phyloP scores from a whole-genome alignment of 257 asterid genomes.

The Buddleja alternifolia region DNA sequence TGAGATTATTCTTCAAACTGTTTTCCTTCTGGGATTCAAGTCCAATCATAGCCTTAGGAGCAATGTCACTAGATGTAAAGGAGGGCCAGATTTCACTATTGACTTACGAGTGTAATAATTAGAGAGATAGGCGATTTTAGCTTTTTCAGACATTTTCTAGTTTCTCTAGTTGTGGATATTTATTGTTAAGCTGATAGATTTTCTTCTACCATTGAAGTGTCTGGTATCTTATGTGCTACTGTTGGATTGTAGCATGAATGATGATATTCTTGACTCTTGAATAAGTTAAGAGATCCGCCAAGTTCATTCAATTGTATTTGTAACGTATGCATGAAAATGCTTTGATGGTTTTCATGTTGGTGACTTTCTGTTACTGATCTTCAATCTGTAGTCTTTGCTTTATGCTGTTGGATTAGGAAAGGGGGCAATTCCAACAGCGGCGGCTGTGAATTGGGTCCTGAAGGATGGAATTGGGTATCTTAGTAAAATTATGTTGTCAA shows the following conservation, averaged over 20 bases:
- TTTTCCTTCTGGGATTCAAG: too few relatives aligned
- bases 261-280: not conserved
- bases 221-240: not conserved
- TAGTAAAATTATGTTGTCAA: constrained; percentile 87
- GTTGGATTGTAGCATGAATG: not conserved
- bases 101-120: not conserved
- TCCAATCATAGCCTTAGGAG: not conserved
- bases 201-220: not conserved
- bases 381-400: constrained; percentile 73
- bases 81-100: not conserved
- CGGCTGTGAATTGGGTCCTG: constrained; percentile 96
- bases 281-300: not conserved
- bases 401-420: constrained; percentile 97
- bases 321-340: constrained; percentile 9
- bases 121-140: not conserved
- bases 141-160: not conserved
- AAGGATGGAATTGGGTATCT: constrained; percentile 98
- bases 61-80: not conserved
- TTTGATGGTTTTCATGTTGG: constrained; percentile 6
- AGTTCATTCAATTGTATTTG: not conserved
- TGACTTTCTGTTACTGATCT: constrained; percentile 15
- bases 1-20: too few relatives aligned
- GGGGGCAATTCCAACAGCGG: constrained; percentile 99
- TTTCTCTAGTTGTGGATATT: constrained; percentile 1
- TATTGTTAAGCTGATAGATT: not conserved